Conservation (phyloP, 148 eudicot species). For the Silene conica region DNA sequence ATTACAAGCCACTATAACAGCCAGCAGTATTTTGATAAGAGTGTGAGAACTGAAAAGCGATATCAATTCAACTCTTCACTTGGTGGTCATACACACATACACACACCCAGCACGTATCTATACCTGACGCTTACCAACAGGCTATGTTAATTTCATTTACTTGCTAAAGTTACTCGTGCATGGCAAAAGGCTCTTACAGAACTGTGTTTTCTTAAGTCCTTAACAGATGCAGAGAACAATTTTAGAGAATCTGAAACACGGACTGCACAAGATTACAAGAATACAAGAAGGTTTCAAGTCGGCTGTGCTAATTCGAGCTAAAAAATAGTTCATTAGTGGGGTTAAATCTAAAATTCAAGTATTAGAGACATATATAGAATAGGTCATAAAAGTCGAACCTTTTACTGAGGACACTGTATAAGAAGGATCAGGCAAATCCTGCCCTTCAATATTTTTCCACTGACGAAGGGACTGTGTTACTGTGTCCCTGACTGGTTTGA, state of each 20-base stretch:
- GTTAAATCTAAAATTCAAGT: background rate
- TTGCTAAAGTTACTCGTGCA: background rate
- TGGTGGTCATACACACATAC: no score
- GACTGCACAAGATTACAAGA: background rate
- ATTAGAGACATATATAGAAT: background rate
- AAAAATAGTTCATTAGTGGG: background rate
- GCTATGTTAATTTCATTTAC: background rate
- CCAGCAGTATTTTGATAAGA: no score
- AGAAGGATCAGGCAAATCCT: conserved; percentile 50
- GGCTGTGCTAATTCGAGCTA: background rate
- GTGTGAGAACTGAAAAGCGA: no score
- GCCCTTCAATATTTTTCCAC: conserved; percentile 63
- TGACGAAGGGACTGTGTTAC: conserved; percentile 59
- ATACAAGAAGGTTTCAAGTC: background rate
- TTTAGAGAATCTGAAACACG: background rate
- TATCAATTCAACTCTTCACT: no score
- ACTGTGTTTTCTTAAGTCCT: background rate
- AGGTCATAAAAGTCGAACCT: conserved; percentile 35
- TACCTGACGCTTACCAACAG: no score
- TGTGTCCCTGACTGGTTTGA: conserved; percentile 85
- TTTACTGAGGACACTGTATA: conserved; percentile 59
- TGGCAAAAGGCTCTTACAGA: background rate
- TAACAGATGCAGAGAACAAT: no score
- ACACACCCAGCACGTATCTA: no score
- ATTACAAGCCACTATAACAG: background rate